Conservation (phyloP, 1,284 basidiomycete genomes). For the Vanrija sp. region DNA sequence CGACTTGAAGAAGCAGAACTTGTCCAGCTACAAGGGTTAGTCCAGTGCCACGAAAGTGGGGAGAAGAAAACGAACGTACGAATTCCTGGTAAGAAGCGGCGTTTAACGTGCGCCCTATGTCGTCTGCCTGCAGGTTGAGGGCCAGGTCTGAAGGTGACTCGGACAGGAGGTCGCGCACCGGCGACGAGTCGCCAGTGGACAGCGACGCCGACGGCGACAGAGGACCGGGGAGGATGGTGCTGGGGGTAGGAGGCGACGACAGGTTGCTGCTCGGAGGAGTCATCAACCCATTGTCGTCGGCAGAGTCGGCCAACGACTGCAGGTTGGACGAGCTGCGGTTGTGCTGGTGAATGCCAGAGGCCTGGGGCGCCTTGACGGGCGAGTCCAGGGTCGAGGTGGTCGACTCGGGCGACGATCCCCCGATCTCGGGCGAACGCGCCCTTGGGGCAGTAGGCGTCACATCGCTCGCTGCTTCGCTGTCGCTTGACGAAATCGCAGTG, state of each 20-base stretch:
- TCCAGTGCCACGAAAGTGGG: background rate
- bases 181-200: slow-evolving; percentile 44
- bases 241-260: slow-evolving; percentile 43
- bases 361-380: background rate
- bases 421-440: slow-evolving; percentile 28
- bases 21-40: slow-evolving; percentile 32
- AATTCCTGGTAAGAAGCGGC: slow-evolving; percentile 40
- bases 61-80: slow-evolving; percentile 23
- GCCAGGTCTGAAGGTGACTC: background rate
- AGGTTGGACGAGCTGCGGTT: slow-evolving; percentile 38
- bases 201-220: slow-evolving; percentile 28
- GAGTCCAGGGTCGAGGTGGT: slow-evolving; percentile 7
- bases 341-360: slow-evolving; percentile 9
- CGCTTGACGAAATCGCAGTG: background rate
- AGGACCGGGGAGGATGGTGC: slow-evolving; percentile 16
- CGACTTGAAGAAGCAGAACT: slow-evolving; percentile 50
- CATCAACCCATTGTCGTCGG: slow-evolving; percentile 26
- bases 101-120: slow-evolving; percentile 23
- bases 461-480: slow-evolving; percentile 19
- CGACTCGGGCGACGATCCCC: background rate
- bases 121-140: slow-evolving; percentile 12
- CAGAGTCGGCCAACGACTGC: slow-evolving; percentile 20
- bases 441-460: slow-evolving; percentile 28
- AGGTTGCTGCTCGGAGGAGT: slow-evolving; percentile 45
- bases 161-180: slow-evolving; percentile 11